Percentiles rank a stretch among this genome's conserved stretches.
Conservation (phyloP, 1,139 yeast genomes). For the Debaryomyces sp. region DNA sequence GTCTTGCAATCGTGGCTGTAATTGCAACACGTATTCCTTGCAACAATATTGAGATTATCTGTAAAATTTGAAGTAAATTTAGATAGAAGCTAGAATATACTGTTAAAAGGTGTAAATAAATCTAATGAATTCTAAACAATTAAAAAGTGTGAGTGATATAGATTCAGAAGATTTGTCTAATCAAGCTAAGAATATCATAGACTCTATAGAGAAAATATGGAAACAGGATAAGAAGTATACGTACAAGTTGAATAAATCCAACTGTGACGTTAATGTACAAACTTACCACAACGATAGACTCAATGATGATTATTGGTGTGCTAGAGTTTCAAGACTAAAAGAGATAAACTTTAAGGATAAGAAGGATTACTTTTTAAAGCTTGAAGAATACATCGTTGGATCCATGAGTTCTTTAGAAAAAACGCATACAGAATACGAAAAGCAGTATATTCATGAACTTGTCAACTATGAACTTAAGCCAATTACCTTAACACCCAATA, state of each 20-base stretch:
- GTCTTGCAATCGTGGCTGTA: too few species aligned
- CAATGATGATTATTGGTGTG: constrained; percentile 24
- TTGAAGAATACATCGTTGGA: constrained; percentile 21
- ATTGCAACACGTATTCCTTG: too few species aligned
- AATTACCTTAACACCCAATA: constrained; percentile 11
- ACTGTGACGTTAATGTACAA: constrained; percentile 6
- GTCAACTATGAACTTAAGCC: constrained; percentile 24
- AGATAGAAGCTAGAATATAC: too few species aligned
- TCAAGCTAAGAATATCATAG: constrained; percentile 11
- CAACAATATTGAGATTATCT: too few species aligned
- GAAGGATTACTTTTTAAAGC: constrained; percentile 16
- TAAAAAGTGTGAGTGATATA: constrained; percentile 7
- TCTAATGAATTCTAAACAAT: constrained; percentile 10
- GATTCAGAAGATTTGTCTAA: constrained; percentile 5
- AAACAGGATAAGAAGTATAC: constrained; percentile 13
- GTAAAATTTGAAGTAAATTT: neutral
- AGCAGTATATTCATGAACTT: constrained; percentile 35
- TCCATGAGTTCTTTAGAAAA: constrained; percentile 19
- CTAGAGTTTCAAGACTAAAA: constrained; percentile 21
- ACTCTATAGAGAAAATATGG: constrained; percentile 18
- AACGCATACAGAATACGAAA: constrained; percentile 40
- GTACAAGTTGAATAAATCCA: constrained; percentile 8
- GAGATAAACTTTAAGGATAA: constrained; percentile 18
- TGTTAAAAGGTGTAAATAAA: too few species aligned
- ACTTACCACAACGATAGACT: constrained; percentile 19